phyloP scores from a whole-genome alignment of 2,329 filamentous ascomycete species.

The Blumeriella jaapii region DNA sequence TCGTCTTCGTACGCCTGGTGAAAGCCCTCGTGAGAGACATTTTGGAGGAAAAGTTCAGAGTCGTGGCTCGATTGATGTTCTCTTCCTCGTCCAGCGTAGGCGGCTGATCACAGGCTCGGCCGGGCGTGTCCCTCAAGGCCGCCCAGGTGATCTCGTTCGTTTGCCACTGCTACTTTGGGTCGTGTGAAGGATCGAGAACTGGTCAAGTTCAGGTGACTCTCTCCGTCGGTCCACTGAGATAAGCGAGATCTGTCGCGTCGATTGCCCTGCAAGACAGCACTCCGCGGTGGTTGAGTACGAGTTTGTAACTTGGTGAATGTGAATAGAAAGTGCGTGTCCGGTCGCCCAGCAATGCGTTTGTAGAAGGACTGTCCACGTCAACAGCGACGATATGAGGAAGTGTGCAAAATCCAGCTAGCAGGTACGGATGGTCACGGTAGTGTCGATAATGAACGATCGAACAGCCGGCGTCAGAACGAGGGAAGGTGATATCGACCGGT shows the following conservation, averaged over 20 bases:
- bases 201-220: constrained; percentile 4
- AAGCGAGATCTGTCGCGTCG: too few relatives aligned
- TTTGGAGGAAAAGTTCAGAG: constrained; percentile 11
- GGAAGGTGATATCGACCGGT: constrained; percentile 18
- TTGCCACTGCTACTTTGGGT: constrained; percentile 1
- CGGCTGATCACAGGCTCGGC: too few relatives aligned
- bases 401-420: not conserved
- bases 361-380: not conserved
- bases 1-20: constrained; percentile 38
- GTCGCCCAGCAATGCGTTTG: constrained; percentile 1
- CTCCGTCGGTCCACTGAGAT: too few relatives aligned
- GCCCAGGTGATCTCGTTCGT: not conserved
- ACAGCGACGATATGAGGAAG: not conserved
- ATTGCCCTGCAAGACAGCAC: not conserved
- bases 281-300: not conserved
- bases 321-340: constrained; percentile 1
- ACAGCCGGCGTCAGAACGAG: constrained; percentile 22
- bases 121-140: too few relatives aligned
- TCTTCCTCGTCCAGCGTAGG: constrained; percentile 7
- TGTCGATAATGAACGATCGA: constrained; percentile 21
- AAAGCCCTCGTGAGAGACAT: constrained; percentile 59
- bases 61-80: constrained; percentile 1
- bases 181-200: constrained; percentile 1
- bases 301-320: constrained; percentile 1
- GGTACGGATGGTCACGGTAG: not conserved